Base-by-base conservation (phyloP, 2,329 filamentous ascomycete species). In the Fusarium temperatum region DNA sequence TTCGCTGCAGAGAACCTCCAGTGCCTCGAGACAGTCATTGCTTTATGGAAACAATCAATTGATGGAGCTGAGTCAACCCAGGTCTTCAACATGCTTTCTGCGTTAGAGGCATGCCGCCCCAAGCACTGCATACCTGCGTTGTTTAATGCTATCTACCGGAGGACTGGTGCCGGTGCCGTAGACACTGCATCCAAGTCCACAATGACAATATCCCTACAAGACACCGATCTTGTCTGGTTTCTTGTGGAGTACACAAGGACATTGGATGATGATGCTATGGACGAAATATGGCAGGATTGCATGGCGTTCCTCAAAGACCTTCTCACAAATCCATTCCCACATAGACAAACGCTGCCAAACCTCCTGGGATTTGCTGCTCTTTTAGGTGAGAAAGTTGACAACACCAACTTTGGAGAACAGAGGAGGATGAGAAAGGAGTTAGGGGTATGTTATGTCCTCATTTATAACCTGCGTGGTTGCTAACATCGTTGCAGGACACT, bases 241-340 rank as follows among this genome's bases (percentile, higher is more conserved):
- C 83, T 98, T 50, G 93, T 98, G 13, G 93, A 96, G 71, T 99
- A 99, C 81, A 92, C 95, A 1, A 90, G 90, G 36, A 96, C 95
- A 1, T 87, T 98, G 18, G 96, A 99, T 79, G 96, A 99, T 78
- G 96, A 99, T 84, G 93, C 96, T 22, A 96, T 98, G 89, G 96
- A 99, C 78, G 96, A 99, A 82, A 98, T 99, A 55, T 99, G 96
- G 96, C 88, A 91, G 45, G 96, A 99, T 80, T 99, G 96, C 81
- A 94, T 95, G 78, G 90, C 92, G 0, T 99, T 99, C 81, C 83
- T 98, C 68, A 93, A 91, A 72, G 97, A 99, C 80, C 89, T 99
- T 35, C 87, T 99, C 35, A 91, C 92, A 30, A 99, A 99, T 79
- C 97, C 96, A 3, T 94, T 99, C 78, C 96, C 96, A 6, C 96